Conservation (phyloP, 2,329 filamentous ascomycete species). For the Fusarium staphyleae region DNA sequence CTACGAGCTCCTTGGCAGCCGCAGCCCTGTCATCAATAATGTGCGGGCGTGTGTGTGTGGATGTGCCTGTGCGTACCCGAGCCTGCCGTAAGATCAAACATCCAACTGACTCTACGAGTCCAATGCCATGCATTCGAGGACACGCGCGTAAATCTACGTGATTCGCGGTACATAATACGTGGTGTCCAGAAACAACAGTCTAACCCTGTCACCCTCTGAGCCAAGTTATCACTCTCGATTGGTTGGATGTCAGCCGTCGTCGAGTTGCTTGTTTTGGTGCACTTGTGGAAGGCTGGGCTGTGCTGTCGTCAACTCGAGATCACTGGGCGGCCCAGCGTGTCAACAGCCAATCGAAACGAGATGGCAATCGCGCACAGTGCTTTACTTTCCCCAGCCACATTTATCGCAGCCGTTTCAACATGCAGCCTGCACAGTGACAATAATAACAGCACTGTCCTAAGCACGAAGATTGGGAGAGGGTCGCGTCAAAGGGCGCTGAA, state of each 20-base stretch:
- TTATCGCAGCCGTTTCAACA: not conserved
- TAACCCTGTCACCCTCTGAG: not conserved
- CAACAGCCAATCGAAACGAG: slow-evolving; percentile 14
- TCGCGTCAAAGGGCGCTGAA: slow-evolving; percentile 20
- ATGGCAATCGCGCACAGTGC: slow-evolving; percentile 4
- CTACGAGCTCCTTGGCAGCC: not conserved
- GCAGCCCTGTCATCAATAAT: slow-evolving; percentile 6
- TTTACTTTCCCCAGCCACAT: slow-evolving; percentile 3
- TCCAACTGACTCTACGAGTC: not conserved
- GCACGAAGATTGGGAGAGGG: slow-evolving; percentile 5
- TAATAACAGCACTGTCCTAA: not conserved
- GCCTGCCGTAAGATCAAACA: slow-evolving; percentile 2
- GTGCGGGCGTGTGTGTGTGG: not conserved
- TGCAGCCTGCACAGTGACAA: slow-evolving; percentile 4
- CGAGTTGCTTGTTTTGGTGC: slow-evolving; percentile 25
- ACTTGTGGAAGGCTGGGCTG: slow-evolving; percentile 6
- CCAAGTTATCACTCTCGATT: slow-evolving; percentile 18
- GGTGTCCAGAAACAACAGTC: slow-evolving; percentile 2
- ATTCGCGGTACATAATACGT: slow-evolving; percentile 12
- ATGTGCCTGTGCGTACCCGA: not conserved
- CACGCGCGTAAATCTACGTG: slow-evolving; percentile 18
- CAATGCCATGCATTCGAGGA: slow-evolving; percentile 1
- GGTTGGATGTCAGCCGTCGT: slow-evolving; percentile 12
- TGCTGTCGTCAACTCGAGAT: not conserved
- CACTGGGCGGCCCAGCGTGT: slow-evolving; percentile 15